Percentiles rank a stretch among this genome's conserved stretches.
Conservation (phyloP, 1,284 basidiomycete species). For the Puccinia polysora region DNA sequence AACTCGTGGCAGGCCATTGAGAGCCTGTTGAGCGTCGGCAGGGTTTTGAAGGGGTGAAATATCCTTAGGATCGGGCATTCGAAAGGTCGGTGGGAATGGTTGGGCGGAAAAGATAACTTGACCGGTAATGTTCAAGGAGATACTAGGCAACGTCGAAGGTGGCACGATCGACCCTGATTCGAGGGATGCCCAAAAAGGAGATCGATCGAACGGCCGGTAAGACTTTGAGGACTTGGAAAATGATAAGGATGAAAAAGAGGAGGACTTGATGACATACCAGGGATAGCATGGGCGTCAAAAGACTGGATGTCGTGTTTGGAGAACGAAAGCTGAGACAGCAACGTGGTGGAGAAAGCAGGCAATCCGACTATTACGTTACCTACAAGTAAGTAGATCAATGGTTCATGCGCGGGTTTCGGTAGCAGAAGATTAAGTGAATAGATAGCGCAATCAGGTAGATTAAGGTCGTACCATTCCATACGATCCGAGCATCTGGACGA, state of each 20-base stretch:
- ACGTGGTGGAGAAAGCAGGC: constrained; percentile 3
- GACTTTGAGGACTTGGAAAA: too few relatives aligned
- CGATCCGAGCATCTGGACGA: constrained; percentile 26
- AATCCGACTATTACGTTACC: constrained; percentile 19
- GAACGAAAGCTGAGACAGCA: constrained; percentile 30
- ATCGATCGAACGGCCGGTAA: not conserved
- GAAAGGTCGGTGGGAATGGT: constrained; percentile 17
- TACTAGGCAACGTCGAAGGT: constrained; percentile 4
- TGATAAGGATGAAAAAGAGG: not conserved
- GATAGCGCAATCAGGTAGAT: not conserved
- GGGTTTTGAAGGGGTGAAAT: constrained; percentile 14
- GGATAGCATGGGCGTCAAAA: constrained; percentile 28
- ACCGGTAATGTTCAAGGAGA: constrained; percentile 23
- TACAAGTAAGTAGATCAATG: not conserved
- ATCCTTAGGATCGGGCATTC: constrained; percentile 25
- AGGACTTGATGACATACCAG: not conserved
- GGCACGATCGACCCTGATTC: constrained; percentile 4
- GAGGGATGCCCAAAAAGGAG: not conserved
- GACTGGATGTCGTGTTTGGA: constrained; percentile 41
- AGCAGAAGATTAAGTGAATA: not conserved
- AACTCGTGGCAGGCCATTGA: constrained; percentile 29
- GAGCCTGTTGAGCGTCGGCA: constrained; percentile 1
- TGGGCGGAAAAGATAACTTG: constrained; percentile 22
- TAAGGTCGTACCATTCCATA: constrained; percentile 37
- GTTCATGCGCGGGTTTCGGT: not conserved